phyloP scores from a whole-genome alignment of 805 yeast species.

The Lachancea waltii region DNA sequence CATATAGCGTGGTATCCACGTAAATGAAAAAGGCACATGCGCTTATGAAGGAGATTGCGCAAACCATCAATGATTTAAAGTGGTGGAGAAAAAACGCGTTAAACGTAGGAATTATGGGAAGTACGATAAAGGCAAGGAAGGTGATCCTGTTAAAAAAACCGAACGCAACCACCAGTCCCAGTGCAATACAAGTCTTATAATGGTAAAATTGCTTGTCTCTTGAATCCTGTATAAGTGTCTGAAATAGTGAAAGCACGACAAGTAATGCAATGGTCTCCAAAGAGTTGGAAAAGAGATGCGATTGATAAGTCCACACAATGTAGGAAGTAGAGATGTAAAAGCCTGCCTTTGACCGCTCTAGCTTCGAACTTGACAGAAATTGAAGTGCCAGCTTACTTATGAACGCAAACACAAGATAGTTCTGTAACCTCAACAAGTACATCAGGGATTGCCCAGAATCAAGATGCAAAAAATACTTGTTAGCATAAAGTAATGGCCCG shows the following conservation, averaged over 20 bases:
- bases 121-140: conserved; percentile 62
- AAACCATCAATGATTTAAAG: conserved; percentile 28
- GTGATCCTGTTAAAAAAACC: conserved; percentile 86
- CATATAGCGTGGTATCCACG: conserved; percentile 49
- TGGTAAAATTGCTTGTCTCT: conserved; percentile 8
- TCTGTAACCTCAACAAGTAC: conserved; percentile 47
- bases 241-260: conserved; percentile 38
- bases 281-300: conserved; percentile 86
- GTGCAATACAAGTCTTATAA: conserved; percentile 16
- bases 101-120: conserved; percentile 49
- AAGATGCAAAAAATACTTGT: conserved; percentile 6
- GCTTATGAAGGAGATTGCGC: conserved; percentile 33
- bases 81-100: conserved; percentile 38
- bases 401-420: conserved; percentile 34
- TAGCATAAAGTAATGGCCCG: conserved; percentile 49
- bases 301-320: conserved; percentile 70
- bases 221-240: conserved; percentile 18
- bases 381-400: conserved; percentile 39
- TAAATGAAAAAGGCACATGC: conserved; percentile 37
- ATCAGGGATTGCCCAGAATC: conserved; percentile 46
- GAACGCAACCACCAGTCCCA: conserved; percentile 48
- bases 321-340: conserved; percentile 48
- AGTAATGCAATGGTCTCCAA: conserved; percentile 52
- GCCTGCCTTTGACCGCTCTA: conserved; percentile 35
- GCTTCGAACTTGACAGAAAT: conserved; percentile 42